These are phyloP conservation scores for Penicillium sp. DNA, from an alignment of 2,329 filamentous ascomycete species.

Conservation along the genomic window DNA sequence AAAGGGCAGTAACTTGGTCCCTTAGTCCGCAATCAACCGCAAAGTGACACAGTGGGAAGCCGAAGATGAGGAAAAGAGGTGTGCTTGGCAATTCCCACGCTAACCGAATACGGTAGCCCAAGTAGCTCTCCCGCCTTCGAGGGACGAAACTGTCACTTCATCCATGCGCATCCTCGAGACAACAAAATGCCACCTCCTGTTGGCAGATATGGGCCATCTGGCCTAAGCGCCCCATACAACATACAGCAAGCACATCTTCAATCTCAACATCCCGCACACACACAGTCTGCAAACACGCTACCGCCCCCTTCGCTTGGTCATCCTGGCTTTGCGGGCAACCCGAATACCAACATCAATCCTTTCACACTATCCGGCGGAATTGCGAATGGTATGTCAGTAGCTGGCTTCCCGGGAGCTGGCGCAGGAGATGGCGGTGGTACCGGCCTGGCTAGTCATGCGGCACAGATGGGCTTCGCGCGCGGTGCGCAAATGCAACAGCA, in stretches of 20 bases:
- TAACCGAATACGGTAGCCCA: constrained; percentile 32
- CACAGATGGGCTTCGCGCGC: constrained; percentile 82
- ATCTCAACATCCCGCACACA: constrained; percentile 36
- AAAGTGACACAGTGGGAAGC: constrained; percentile 11
- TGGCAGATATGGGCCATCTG: constrained; percentile 57
- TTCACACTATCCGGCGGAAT: constrained; percentile 56
- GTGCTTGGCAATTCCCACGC: constrained; percentile 32
- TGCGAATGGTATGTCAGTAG: constrained; percentile 58
- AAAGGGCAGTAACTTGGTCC: constrained; percentile 4
- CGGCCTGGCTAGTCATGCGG: constrained; percentile 81
- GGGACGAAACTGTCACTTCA: constrained; percentile 26
- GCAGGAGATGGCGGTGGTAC: constrained; percentile 60
- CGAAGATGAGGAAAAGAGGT: constrained; percentile 16
- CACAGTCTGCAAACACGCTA: constrained; percentile 49
- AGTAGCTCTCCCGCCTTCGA: constrained; percentile 30
- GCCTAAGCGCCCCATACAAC: constrained; percentile 60
- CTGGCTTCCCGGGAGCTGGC: constrained; percentile 55
- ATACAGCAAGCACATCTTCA: constrained; percentile 50
- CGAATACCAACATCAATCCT: constrained; percentile 66
- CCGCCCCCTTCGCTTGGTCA: constrained; percentile 63
- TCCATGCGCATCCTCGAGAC: constrained; percentile 17
- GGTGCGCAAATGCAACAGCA: constrained; percentile 65
- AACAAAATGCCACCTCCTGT: constrained; percentile 58
- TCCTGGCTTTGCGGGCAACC: constrained; percentile 64
- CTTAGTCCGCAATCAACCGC: constrained; percentile 12